These are phyloP conservation scores for Apiotrichum mycotoxinovorans DNA, from an alignment of 1,284 basidiomycete species.

Conservation along the genomic window DNA sequence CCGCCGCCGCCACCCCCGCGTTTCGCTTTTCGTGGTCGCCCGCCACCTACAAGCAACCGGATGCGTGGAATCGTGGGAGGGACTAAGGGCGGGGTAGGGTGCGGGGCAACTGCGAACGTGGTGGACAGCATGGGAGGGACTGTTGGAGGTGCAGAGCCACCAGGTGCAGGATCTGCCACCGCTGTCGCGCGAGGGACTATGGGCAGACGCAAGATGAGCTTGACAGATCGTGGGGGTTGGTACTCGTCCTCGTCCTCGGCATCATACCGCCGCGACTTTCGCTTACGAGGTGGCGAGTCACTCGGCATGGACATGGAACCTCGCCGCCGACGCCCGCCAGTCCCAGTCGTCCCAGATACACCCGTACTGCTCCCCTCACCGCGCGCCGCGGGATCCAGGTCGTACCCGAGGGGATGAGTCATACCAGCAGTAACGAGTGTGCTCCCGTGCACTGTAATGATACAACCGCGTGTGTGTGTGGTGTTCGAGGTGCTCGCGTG, in stretches of 20 bases:
- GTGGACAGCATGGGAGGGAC: not conserved
- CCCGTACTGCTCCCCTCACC: slow-evolving; percentile 21
- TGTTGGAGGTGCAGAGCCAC: not conserved
- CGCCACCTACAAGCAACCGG: slow-evolving; percentile 2
- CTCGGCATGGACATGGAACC: not conserved
- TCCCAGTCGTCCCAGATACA: no score
- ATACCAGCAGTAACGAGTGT: no score
- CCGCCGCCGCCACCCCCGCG: slow-evolving; percentile 2
- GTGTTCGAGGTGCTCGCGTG: not conserved
- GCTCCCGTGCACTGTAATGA: no score
- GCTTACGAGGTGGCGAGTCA: not conserved
- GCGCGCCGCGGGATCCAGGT: slow-evolving; percentile 15
- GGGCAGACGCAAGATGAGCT: not conserved
- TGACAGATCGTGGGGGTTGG: not conserved
- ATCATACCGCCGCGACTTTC: not conserved
- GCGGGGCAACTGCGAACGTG: not conserved
- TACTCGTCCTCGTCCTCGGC: slow-evolving; percentile 1
- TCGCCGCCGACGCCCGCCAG: slow-evolving; percentile 8
- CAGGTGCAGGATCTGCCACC: not conserved
- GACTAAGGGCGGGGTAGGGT: not conserved
- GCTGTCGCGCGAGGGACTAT: not conserved
- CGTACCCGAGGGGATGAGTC: slow-evolving; percentile 14
- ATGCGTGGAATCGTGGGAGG: not conserved
- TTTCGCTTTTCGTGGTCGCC: slow-evolving; percentile 2
- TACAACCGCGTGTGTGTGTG: no score